Base-by-base conservation (phyloP, 225 moss, liverwort and hornwort species). In the Polytrichum commune region DNA sequence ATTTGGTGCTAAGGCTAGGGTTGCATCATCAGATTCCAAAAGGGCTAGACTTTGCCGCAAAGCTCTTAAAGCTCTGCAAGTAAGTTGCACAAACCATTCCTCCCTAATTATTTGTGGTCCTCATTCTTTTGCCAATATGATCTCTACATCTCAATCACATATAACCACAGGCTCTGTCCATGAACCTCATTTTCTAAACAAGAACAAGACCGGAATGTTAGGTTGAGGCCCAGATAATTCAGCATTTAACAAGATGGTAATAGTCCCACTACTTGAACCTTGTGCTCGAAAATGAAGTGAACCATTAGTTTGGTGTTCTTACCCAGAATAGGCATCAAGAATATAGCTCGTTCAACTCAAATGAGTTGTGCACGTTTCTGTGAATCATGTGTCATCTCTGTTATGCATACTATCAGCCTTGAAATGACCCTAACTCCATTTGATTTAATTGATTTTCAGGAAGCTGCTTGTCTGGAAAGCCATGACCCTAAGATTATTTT, bases 401-500 rank as follows among this genome's bases (percentile, higher is more conserved):
- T 46, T 46, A 3, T 46, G 13, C 4, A 46, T 46, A 46, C 46
- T 46, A 16, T 10, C 46, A 46, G 46, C 46, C 13, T 46, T 46
- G 13, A 13, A 46, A 3, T 46, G 16, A 4, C 3, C 46, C 46
- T 46, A 46, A 16, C 46, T 46, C 0, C 16, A 46, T 46, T 0
- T 46, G 46, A 46, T 46, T 46, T 8, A 35, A 38, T 58, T 55
- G 64, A 77, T 32, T 62, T 84, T 65, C 86, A 92, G 86, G 92
- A 86, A 75, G 94, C 92, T 75, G 79, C 92, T 71, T 76, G 81
- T 58, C 79, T 94, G 77, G 90, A 91, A 69, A 90, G 81, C 67
- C 88, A 84, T 70, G 97, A 97, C 35, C 83, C 94, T 6, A 90
- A 78, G 65, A 79, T 97, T 32, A 76, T 92, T 55, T 94, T 97